Percentiles rank a stretch among this genome's conserved stretches.
Evolutionary conservation across 345 rosid genomes (phyloP).

Genomic region (Moringa oleifera): DNA sequence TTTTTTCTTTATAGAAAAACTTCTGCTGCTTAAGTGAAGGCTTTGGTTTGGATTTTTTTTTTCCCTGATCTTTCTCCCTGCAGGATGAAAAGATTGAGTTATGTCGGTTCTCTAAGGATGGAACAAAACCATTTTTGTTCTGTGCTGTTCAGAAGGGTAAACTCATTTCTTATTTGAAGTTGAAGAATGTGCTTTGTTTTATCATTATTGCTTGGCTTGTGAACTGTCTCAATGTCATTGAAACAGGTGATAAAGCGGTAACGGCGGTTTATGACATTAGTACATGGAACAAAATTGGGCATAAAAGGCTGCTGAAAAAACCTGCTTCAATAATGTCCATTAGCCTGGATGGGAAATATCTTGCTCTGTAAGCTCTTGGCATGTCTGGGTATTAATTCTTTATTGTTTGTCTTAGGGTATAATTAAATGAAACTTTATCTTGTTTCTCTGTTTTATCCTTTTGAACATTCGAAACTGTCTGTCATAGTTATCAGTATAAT

Average conservation of each 20-base stretch:
- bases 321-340: slow-evolving; percentile 75
- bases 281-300: slow-evolving; percentile 88
- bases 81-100: slow-evolving; percentile 87
- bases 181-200: not conserved
- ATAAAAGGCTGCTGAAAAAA: slow-evolving; percentile 78
- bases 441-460: not conserved
- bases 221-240: slow-evolving; percentile 15
- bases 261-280: slow-evolving; percentile 85
- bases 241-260: slow-evolving; percentile 59
- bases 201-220: not conserved
- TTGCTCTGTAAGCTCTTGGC: slow-evolving; percentile 63
- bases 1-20: too few relatives aligned
- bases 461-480: not conserved
- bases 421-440: not conserved
- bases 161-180: not conserved
- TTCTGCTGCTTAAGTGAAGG: not conserved
- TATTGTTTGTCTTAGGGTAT: not conserved
- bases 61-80: slow-evolving; percentile 11
- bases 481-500: too few relatives aligned
- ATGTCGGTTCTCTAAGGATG: slow-evolving; percentile 88
- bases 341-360: slow-evolving; percentile 93
- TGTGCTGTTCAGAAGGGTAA: slow-evolving; percentile 75
- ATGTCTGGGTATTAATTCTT: not conserved
- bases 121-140: slow-evolving; percentile 86
- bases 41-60: slow-evolving; percentile 6